phyloP scores from a whole-genome alignment of 495 filamentous ascomycete species.

The Hypoxylon fuscum region DNA sequence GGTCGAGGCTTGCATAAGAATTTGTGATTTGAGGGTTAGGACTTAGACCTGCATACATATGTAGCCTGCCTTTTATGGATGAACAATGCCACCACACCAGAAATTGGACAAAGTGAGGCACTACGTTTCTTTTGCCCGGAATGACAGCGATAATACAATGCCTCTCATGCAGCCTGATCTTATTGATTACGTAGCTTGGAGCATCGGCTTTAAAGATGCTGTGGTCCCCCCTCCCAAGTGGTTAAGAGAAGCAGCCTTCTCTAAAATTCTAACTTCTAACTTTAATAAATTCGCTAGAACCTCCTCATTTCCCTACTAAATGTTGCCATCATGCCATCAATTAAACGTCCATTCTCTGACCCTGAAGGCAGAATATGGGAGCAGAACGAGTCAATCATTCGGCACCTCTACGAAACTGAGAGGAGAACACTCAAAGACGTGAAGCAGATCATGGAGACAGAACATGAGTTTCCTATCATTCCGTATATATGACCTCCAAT shows the following conservation, averaged over 20 bases:
- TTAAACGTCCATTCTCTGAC: background rate
- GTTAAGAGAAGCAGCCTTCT: background rate
- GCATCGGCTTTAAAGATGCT: background rate
- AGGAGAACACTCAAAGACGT: conserved; percentile 31
- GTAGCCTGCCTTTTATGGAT: too few relatives aligned
- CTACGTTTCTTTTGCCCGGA: too few relatives aligned
- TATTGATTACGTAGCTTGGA: background rate
- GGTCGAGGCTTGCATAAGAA: too few relatives aligned
- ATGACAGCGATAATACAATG: too few relatives aligned
- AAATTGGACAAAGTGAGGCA: background rate
- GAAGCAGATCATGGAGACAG: conserved; percentile 31
- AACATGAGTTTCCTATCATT: conserved; percentile 23
- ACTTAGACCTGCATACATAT: too few relatives aligned
- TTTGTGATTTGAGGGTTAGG: too few relatives aligned
- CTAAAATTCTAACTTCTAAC: too few relatives aligned
- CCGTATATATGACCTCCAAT: conserved; percentile 7
- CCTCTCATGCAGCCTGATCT: background rate
- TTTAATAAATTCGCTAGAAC: too few relatives aligned
- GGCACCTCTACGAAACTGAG: conserved; percentile 23
- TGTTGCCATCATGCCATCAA: conserved; percentile 5
- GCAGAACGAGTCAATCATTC: conserved; percentile 14
- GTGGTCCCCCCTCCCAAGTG: background rate
- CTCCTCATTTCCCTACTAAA: background rate
- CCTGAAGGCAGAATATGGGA: conserved; percentile 6
- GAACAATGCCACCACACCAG: background rate